phyloP scores from a whole-genome alignment of 805 yeast species.

The Metschnikowia lochheadii region DNA sequence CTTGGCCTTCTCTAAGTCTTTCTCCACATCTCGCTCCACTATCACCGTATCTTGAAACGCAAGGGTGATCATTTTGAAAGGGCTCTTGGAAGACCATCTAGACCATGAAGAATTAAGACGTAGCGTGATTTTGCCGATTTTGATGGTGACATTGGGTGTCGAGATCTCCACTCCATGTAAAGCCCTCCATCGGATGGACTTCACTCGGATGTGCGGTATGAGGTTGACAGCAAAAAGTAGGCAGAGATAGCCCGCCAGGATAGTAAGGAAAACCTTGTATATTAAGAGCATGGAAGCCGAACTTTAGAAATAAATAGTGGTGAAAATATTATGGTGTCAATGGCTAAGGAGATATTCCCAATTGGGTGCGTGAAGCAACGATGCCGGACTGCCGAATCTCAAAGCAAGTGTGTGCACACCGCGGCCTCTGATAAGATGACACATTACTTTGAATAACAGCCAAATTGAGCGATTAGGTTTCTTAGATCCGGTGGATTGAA shows the following conservation, averaged over 20 bases:
- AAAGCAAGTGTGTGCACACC: conserved; percentile 1
- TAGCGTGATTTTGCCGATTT: conserved; percentile 6
- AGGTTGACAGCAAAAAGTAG: conserved; percentile 10
- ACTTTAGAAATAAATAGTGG: neutral
- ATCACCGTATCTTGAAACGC: conserved; percentile 9
- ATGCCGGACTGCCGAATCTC: conserved; percentile 1
- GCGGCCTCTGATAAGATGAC: neutral
- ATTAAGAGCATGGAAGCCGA: neutral
- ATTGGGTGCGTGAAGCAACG: neutral
- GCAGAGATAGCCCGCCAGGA: conserved; percentile 4
- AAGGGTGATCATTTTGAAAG: conserved; percentile 13
- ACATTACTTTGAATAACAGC: no score
- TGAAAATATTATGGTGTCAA: neutral
- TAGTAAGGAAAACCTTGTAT: neutral
- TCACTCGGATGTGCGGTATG: conserved; percentile 14
- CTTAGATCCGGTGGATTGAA: no score
- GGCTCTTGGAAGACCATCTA: conserved; percentile 1
- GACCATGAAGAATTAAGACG: conserved; percentile 10
- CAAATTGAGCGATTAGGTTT: no score
- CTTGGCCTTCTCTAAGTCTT: neutral
- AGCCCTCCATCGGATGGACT: conserved; percentile 17
- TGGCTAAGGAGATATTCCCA: neutral
- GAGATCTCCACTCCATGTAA: conserved; percentile 11
- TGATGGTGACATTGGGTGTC: conserved; percentile 7
- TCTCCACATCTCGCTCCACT: conserved; percentile 1